phyloP scores from a whole-genome alignment of 495 filamentous ascomycete species.

The Choiromyces venosus region DNA sequence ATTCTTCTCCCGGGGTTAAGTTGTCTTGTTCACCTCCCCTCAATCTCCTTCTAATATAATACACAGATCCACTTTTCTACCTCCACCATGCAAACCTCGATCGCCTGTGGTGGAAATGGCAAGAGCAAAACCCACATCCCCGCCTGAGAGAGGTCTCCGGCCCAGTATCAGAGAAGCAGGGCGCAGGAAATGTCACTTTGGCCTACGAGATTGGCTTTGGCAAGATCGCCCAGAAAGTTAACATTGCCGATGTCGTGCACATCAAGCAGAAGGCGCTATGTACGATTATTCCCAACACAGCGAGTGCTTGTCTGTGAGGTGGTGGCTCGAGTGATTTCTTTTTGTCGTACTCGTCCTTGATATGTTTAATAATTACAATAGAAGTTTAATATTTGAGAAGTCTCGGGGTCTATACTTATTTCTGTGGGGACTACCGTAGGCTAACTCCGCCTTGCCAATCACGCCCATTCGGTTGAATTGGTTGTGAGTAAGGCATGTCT shows the following conservation, averaged over 20 bases:
- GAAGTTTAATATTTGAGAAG: neutral
- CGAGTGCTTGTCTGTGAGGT: neutral
- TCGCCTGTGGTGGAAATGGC: constrained; percentile 57
- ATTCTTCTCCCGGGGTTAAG: constrained; percentile 31
- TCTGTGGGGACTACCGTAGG: neutral
- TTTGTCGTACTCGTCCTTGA: neutral
- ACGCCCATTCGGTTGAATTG: neutral
- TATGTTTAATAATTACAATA: neutral
- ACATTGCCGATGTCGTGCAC: constrained; percentile 31
- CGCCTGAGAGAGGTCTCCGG: constrained; percentile 23
- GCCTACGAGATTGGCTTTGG: constrained; percentile 32
- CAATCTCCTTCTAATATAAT: neutral
- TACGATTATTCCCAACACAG: constrained; percentile 17
- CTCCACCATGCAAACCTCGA: constrained; percentile 56
- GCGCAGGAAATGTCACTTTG: constrained; percentile 28
- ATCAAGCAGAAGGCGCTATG: constrained; percentile 25
- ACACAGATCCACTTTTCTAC: constrained; percentile 53
- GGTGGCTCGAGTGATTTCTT: neutral
- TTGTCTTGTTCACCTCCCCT: neutral
- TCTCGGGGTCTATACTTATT: neutral
- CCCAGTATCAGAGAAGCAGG: constrained; percentile 18
- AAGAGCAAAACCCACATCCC: constrained; percentile 45
- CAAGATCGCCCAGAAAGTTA: constrained; percentile 23
- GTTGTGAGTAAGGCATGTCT: neutral
- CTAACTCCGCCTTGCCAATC: neutral